Evolutionary conservation across 1,284 basidiomycete species (phyloP).

Genomic region (Agroathelia rolfsii): DNA sequence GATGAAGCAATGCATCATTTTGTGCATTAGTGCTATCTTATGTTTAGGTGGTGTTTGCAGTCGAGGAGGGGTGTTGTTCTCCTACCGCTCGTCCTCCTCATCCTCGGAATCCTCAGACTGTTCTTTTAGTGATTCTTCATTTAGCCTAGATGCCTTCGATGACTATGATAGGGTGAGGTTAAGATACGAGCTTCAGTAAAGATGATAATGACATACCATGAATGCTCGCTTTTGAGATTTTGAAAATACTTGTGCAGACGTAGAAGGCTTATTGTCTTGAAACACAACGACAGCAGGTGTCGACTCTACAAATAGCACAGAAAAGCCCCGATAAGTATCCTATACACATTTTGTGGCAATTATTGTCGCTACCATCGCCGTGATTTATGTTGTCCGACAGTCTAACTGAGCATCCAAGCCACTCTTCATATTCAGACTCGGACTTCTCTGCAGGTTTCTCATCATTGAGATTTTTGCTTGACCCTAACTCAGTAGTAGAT

Average conservation of each 20-base stretch:
- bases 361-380: no score
- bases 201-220: conserved; percentile 41
- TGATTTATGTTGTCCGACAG: conserved; percentile 6
- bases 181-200: conserved; percentile 3
- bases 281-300: conserved; percentile 47
- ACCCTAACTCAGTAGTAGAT: no score
- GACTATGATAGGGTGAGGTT: conserved; percentile 36
- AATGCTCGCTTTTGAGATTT: conserved; percentile 52
- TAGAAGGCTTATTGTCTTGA: conserved; percentile 14
- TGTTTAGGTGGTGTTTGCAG: conserved; percentile 7
- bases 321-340: no score
- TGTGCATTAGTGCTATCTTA: conserved; percentile 57
- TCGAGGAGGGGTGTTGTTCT: neutral
- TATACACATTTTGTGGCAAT: no score
- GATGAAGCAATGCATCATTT: conserved; percentile 68
- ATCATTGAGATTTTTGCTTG: conserved; percentile 2
- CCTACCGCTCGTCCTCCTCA: conserved; percentile 37
- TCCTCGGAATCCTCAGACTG: conserved; percentile 24
- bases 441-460: conserved; percentile 5
- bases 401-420: conserved; percentile 18
- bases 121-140: conserved; percentile 21
- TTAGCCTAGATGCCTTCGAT: conserved; percentile 59
- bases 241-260: conserved; percentile 15
- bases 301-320: no score
- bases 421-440: conserved; percentile 21